phyloP scores from a whole-genome alignment of 257 asterid genomes.

The Nicotiana otophora region DNA sequence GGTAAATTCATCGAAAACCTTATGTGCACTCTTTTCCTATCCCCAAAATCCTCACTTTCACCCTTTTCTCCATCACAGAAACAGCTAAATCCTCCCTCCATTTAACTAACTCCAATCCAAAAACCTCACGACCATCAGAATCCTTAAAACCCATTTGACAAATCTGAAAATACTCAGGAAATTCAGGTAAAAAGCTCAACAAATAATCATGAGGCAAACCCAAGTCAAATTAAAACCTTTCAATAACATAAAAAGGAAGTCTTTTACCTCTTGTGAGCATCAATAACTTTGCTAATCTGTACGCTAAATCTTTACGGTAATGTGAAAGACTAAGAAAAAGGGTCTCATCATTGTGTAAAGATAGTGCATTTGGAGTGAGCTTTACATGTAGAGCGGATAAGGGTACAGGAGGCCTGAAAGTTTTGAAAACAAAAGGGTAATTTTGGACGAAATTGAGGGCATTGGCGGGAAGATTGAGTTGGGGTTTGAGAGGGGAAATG shows the following conservation, averaged over 20 bases:
- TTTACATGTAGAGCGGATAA: conserved; percentile 64
- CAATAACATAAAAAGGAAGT: conserved; percentile 61
- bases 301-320: conserved; percentile 47
- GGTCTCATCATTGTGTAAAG: conserved; percentile 60
- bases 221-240: conserved; percentile 55
- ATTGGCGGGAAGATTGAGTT: conserved; percentile 58
- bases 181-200: conserved; percentile 55
- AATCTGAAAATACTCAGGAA: conserved; percentile 66
- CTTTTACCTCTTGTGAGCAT: conserved; percentile 61
- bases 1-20: conserved; percentile 67
- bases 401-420: conserved; percentile 52
- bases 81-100: conserved; percentile 70
- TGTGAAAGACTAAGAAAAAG: conserved; percentile 32
- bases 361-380: conserved; percentile 46
- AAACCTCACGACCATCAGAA: conserved; percentile 38
- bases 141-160: conserved; percentile 61
- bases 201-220: conserved; percentile 78
- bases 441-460: conserved; percentile 53
- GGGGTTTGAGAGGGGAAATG: conserved; percentile 54
- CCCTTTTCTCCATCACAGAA: conserved; percentile 42
- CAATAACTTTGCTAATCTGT: conserved; percentile 55
- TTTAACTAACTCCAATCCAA: conserved; percentile 71
- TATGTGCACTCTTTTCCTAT: conserved; percentile 22
- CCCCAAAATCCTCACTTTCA: conserved; percentile 18
- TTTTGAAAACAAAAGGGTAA: conserved; percentile 67